Evolutionary conservation across 2,329 filamentous ascomycete species (phyloP).

Genomic region (Leptoxyphium fumago): DNA sequence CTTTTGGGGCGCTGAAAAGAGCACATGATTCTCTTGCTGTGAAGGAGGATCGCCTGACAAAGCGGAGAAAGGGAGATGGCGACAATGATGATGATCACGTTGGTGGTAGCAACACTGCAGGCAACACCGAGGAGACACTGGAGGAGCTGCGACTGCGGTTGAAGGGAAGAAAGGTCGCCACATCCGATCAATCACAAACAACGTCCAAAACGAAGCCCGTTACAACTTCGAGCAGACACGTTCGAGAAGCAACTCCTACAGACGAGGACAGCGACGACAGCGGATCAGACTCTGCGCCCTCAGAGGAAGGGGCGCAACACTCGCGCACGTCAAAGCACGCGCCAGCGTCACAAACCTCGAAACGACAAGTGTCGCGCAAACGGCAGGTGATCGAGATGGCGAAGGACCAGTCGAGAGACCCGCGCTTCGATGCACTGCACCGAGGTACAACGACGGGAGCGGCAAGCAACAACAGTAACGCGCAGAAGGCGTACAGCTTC

Average conservation of each 20-base stretch:
- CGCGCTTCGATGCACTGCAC: slow-evolving; percentile 63
- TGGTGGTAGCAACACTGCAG: no score
- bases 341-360: slow-evolving; percentile 67
- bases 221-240: background rate
- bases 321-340: slow-evolving; percentile 70
- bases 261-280: slow-evolving; percentile 8
- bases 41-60: slow-evolving; percentile 15
- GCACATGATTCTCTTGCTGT: slow-evolving; percentile 54
- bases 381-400: slow-evolving; percentile 52
- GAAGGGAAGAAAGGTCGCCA: slow-evolving; percentile 15
- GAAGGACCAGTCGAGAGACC: slow-evolving; percentile 56
- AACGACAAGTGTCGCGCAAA: slow-evolving; percentile 66
- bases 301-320: slow-evolving; percentile 24
- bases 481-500: slow-evolving; percentile 69
- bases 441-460: slow-evolving; percentile 26
- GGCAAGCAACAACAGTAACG: slow-evolving; percentile 23
- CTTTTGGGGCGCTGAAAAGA: slow-evolving; percentile 80
- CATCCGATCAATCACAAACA: background rate
- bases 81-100: slow-evolving; percentile 22
- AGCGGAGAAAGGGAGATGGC: slow-evolving; percentile 26
- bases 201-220: background rate
- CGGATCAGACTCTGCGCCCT: slow-evolving; percentile 23
- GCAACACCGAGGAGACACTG: slow-evolving; percentile 23
- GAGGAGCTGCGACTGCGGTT: slow-evolving; percentile 30
- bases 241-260: background rate